These are phyloP conservation scores for Orychophragmus violaceus DNA, from an alignment of 345 rosid species.

Conservation along the genomic window DNA sequence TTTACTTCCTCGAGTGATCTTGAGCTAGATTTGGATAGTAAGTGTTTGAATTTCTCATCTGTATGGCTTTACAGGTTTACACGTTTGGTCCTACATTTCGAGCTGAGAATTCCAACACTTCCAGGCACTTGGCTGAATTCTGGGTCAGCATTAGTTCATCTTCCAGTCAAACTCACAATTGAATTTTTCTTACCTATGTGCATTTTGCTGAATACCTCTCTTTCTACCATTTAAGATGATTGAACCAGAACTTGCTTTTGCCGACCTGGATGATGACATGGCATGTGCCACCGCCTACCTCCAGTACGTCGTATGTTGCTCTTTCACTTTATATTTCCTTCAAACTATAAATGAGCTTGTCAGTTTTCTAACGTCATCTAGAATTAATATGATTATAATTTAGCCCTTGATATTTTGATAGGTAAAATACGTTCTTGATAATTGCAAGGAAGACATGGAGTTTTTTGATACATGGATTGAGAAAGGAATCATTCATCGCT, in stretches of 20 bases:
- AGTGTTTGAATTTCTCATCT: not conserved
- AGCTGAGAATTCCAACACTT: conserved; percentile 94
- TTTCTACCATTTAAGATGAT: conserved; percentile 57
- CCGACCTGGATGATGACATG: conserved; percentile 95
- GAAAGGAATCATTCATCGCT: conserved; percentile 81
- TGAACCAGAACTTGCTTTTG: conserved; percentile 99
- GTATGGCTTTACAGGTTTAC: conserved; percentile 52
- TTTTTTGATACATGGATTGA: conserved; percentile 97
- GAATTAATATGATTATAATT: not conserved
- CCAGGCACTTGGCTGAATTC: conserved; percentile 94
- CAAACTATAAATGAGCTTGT: not conserved
- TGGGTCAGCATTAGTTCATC: conserved; percentile 52
- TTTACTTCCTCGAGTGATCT: conserved; percentile 8
- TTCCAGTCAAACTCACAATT: not conserved
- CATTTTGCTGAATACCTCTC: conserved; percentile 15
- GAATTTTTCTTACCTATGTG: not conserved
- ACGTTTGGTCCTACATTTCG: conserved; percentile 99
- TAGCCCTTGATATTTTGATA: conserved; percentile 23
- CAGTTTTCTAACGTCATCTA: not conserved
- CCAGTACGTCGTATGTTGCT: conserved; percentile 98
- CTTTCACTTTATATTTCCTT: conserved; percentile 35
- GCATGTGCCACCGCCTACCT: conserved; percentile 99
- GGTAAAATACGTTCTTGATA: conserved; percentile 81
- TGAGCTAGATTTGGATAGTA: not conserved
- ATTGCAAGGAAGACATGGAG: conserved; percentile 98